phyloP scores from a whole-genome alignment of 1,139 yeast species.

The Yamadazyma membranifaciens region DNA sequence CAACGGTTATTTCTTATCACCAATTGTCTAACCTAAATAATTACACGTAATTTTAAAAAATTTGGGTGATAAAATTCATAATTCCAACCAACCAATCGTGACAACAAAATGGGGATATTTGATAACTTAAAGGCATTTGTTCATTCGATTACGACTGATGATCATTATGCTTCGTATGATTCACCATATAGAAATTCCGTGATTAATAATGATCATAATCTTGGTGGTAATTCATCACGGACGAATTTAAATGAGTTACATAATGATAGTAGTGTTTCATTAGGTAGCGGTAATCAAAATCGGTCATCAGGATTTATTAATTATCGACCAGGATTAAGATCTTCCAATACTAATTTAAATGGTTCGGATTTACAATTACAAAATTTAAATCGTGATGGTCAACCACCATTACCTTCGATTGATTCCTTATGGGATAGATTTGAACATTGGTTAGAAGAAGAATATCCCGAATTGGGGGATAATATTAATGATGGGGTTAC shows the following conservation, averaged over 20 bases:
- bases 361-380: conserved; percentile 41
- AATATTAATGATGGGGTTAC: conserved; percentile 71
- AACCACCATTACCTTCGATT: conserved; percentile 71
- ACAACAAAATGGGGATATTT: conserved; percentile 37
- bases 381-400: conserved; percentile 47
- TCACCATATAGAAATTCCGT: conserved; percentile 40
- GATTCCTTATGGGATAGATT: conserved; percentile 72
- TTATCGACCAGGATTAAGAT: conserved; percentile 42
- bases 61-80: too few species aligned
- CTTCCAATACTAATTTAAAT: conserved; percentile 27
- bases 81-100: too few species aligned
- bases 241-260: conserved; percentile 39
- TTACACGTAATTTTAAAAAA: too few species aligned
- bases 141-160: conserved; percentile 63
- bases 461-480: conserved; percentile 78
- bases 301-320: conserved; percentile 21
- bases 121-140: conserved; percentile 50
- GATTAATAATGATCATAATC: conserved; percentile 16
- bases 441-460: conserved; percentile 71
- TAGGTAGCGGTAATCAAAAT: conserved; percentile 15
- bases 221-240: conserved; percentile 22
- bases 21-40: too few species aligned
- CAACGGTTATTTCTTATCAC: too few species aligned
- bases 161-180: conserved; percentile 61
- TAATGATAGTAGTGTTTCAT: conserved; percentile 25